Evolutionary conservation across 805 yeast genomes (phyloP).

Genomic region (Maudiozyma saulgeensis): DNA sequence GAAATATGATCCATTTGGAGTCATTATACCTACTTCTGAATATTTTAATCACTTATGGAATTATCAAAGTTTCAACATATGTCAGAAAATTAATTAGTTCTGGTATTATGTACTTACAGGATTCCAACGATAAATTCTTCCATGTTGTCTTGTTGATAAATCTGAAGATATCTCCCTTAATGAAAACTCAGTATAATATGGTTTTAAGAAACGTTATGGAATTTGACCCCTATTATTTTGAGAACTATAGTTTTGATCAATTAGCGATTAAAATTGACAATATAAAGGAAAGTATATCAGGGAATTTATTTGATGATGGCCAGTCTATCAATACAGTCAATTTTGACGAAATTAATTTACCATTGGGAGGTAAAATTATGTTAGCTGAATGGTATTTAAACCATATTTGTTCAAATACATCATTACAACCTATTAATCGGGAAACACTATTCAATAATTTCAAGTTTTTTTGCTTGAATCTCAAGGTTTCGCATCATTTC

Average conservation of each 20-base stretch:
- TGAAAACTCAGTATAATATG: constrained; percentile 46
- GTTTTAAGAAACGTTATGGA: constrained; percentile 42
- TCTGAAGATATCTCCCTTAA: constrained; percentile 41
- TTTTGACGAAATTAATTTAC: constrained; percentile 17
- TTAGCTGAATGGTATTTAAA: constrained; percentile 41
- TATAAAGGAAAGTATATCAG: constrained; percentile 9
- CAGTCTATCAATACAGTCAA: constrained; percentile 9
- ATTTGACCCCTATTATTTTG: constrained; percentile 29
- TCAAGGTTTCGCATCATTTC: constrained; percentile 25
- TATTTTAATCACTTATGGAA: constrained; percentile 32
- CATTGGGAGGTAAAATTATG: constrained; percentile 37
- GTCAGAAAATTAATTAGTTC: constrained; percentile 75
- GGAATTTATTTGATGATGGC: constrained; percentile 6
- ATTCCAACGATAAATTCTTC: constrained; percentile 39
- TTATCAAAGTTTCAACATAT: constrained; percentile 47
- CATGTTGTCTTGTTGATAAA: constrained; percentile 52
- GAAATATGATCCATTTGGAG: constrained; percentile 20
- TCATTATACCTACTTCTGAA: constrained; percentile 38
- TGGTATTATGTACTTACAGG: constrained; percentile 63
- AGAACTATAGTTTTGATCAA: constrained; percentile 29
- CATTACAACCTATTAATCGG: constrained; percentile 10
- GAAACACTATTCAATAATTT: constrained; percentile 13
- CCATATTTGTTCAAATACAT: constrained; percentile 29
- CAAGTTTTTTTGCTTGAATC: constrained; percentile 17
- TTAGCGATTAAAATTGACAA: constrained; percentile 29